These are phyloP conservation scores for Allium cepa DNA, from an alignment of 106 monocot species.

Conservation along the genomic window DNA sequence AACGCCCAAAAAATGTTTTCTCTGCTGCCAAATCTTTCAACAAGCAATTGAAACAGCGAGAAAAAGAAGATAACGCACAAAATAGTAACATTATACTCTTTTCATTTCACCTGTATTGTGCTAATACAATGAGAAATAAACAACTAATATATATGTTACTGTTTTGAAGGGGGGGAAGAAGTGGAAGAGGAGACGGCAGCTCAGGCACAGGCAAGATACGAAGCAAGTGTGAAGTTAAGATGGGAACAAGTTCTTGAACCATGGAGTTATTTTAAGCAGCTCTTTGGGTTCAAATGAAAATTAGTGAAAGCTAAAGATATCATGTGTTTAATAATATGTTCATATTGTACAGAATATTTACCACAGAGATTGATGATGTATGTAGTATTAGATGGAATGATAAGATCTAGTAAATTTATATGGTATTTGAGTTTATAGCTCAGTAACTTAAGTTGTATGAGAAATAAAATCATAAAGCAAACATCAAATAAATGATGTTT, in stretches of 20 bases:
- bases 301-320: not conserved
- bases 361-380: too few relatives aligned
- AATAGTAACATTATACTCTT: not conserved
- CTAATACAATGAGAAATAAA: not conserved
- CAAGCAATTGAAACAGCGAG: conserved; percentile 23
- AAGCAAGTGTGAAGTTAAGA: conserved; percentile 12
- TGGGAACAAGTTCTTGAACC: conserved; percentile 4
- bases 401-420: too few relatives aligned
- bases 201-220: conserved; percentile 16
- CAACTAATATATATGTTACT: not conserved
- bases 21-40: conserved; percentile 18
- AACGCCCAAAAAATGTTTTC: conserved; percentile 27
- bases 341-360: too few relatives aligned
- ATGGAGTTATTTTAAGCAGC: conserved; percentile 10
- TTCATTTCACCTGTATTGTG: too few relatives aligned
- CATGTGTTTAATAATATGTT: too few relatives aligned
- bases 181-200: conserved; percentile 18
- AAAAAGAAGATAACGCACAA: not conserved
- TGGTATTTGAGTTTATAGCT: too few relatives aligned
- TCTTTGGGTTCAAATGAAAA: conserved; percentile 5
- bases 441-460: too few relatives aligned
- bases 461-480: too few relatives aligned
- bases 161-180: conserved; percentile 5
- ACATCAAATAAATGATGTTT: too few relatives aligned
- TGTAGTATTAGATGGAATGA: too few relatives aligned